Percentiles rank a stretch among this genome's conserved stretches.
These are phyloP conservation scores for Mucor circinelloides DNA, from an alignment of 371 early-diverging fungal species.

Conservation along the genomic window DNA sequence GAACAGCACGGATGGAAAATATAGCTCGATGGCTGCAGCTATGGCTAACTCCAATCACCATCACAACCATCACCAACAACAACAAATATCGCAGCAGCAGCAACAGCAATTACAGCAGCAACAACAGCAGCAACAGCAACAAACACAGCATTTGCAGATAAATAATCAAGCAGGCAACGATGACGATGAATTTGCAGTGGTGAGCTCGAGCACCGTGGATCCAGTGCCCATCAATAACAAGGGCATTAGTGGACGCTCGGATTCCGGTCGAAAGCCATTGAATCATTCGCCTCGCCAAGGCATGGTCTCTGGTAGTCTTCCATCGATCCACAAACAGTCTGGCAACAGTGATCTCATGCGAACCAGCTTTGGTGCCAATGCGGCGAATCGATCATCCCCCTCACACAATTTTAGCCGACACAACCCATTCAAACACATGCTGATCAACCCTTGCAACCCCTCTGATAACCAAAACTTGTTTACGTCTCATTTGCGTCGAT, in stretches of 20 bases:
- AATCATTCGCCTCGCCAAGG: constrained; percentile 45
- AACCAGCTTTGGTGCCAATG: constrained; percentile 36
- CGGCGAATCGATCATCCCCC: constrained; percentile 41
- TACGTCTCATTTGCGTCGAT: constrained; percentile 72
- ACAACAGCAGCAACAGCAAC: constrained; percentile 11
- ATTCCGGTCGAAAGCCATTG: constrained; percentile 20
- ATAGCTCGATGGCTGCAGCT: constrained; percentile 11
- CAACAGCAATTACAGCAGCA: background rate
- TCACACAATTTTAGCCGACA: constrained; percentile 33
- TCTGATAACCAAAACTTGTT: constrained; percentile 60
- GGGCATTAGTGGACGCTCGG: constrained; percentile 29
- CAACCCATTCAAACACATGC: constrained; percentile 26
- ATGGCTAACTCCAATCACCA: background rate
- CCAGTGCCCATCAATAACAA: constrained; percentile 60
- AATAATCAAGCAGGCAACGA: constrained; percentile 13
- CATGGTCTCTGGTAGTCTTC: constrained; percentile 37
- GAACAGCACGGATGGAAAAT: constrained; percentile 35
- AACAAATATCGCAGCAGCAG: background rate
- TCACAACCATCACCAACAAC: constrained; percentile 4
- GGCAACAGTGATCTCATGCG: constrained; percentile 49
- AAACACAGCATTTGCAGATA: constrained; percentile 1
- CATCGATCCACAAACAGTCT: constrained; percentile 51
- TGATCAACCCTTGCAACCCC: constrained; percentile 78
- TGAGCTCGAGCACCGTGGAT: constrained; percentile 65
- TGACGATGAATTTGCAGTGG: constrained; percentile 58